Conservation (phyloP, 139 green algal genomes). For the Ulvella scutata region DNA sequence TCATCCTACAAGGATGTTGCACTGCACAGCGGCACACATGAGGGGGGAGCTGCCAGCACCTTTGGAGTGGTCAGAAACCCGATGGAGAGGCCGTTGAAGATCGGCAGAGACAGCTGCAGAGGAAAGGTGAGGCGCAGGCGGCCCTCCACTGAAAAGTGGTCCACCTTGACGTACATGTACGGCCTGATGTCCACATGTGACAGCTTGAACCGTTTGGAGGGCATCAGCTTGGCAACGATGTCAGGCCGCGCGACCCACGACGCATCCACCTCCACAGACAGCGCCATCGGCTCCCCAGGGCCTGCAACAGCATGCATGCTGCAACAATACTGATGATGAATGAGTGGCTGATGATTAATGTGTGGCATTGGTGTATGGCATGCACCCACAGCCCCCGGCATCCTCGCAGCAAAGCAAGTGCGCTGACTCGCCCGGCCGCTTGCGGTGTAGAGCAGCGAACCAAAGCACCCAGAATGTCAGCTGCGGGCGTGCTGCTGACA, state of each 20-base stretch:
- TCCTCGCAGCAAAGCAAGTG: too few relatives aligned
- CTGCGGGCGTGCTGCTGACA: too few relatives aligned
- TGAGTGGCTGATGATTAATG: too few relatives aligned
- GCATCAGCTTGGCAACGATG: slow-evolving; percentile 2
- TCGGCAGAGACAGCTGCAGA: not conserved
- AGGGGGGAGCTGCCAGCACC: not conserved
- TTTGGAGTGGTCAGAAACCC: not conserved
- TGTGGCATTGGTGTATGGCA: too few relatives aligned
- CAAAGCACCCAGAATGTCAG: too few relatives aligned
- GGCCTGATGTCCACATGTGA: not conserved
- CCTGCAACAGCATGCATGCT: not conserved
- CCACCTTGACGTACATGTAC: not conserved
- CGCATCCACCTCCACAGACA: not conserved
- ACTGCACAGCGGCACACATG: too few relatives aligned
- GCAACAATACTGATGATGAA: too few relatives aligned
- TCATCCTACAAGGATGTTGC: too few relatives aligned
- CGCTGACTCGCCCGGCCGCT: too few relatives aligned
- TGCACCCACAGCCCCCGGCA: too few relatives aligned
- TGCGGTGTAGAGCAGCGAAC: too few relatives aligned
- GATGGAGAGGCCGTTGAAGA: not conserved
- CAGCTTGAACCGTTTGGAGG: not conserved
- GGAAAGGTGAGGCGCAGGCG: not conserved
- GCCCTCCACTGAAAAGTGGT: not conserved
- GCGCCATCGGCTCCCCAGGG: not conserved
- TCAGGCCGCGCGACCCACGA: not conserved